phyloP scores from a whole-genome alignment of 1,284 basidiomycete species.

The Microbotryum lychnidis-dioicae region DNA sequence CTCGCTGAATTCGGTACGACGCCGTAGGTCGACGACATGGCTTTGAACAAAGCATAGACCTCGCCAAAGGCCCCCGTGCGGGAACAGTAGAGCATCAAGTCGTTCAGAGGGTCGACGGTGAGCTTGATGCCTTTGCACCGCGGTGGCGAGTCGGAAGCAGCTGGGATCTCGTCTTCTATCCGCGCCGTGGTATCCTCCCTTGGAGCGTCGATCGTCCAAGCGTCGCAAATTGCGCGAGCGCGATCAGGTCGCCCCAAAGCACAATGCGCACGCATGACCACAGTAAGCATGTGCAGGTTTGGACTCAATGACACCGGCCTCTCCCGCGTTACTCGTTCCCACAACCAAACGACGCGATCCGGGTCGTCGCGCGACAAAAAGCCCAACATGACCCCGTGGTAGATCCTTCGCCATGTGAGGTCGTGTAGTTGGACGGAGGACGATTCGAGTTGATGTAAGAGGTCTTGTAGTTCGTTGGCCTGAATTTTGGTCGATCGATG shows the following conservation, averaged over 20 bases:
- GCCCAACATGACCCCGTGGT: background rate
- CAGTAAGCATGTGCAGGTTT: too few relatives aligned
- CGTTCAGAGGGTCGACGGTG: conserved; percentile 41
- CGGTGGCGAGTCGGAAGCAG: background rate
- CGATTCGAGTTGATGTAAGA: background rate
- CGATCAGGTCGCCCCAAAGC: too few relatives aligned
- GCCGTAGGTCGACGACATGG: conserved; percentile 50
- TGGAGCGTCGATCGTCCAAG: too few relatives aligned
- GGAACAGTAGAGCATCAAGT: conserved; percentile 50
- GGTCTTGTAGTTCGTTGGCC: background rate
- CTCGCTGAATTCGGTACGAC: conserved; percentile 51
- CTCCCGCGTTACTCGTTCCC: too few relatives aligned
- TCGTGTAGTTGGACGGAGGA: background rate
- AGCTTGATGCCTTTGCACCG: conserved; percentile 16
- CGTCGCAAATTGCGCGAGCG: too few relatives aligned
- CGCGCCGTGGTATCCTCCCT: too few relatives aligned
- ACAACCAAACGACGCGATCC: too few relatives aligned
- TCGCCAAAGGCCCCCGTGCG: conserved; percentile 51
- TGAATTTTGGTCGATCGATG: background rate
- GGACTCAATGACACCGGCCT: too few relatives aligned
- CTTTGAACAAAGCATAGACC: conserved; percentile 56
- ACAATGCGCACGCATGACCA: too few relatives aligned
- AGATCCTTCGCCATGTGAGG: background rate
- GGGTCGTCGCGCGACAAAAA: background rate
- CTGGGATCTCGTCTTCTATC: too few relatives aligned